Conservation (phyloP, 208 protist species). For the Angomonas deanei region DNA sequence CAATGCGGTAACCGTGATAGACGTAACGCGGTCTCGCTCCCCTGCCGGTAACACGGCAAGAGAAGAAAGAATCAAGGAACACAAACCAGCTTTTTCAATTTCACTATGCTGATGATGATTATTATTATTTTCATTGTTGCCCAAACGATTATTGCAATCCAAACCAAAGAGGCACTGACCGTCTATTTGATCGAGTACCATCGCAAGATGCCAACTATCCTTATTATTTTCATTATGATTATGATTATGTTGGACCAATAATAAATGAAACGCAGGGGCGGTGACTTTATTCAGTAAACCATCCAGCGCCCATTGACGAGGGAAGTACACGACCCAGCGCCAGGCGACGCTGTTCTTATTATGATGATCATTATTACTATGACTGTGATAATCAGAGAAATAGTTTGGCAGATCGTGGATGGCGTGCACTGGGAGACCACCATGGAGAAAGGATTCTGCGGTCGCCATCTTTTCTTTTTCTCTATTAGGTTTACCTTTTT, state of each 20-base stretch:
- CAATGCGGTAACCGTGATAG: too few relatives aligned
- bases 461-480: too few relatives aligned
- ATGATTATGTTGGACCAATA: background rate
- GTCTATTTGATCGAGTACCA: background rate
- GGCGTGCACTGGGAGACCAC: background rate
- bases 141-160: background rate
- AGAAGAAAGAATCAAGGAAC: too few relatives aligned
- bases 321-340: background rate
- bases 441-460: background rate
- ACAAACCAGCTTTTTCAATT: too few relatives aligned
- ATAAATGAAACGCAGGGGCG: background rate
- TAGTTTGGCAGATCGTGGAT: background rate
- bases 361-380: too few relatives aligned
- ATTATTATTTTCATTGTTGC: background rate
- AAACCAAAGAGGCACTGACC: background rate
- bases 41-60: too few relatives aligned
- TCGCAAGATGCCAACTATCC: background rate
- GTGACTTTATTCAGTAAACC: background rate
- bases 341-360: background rate
- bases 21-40: too few relatives aligned
- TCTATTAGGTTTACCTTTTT: background rate
- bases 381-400: too few relatives aligned
- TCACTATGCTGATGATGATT: too few relatives aligned
- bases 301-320: constrained; percentile 1
- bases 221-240: background rate